Base-by-base conservation (phyloP, 78 protist genomes). In the Protostelium mycophagum region DNA sequence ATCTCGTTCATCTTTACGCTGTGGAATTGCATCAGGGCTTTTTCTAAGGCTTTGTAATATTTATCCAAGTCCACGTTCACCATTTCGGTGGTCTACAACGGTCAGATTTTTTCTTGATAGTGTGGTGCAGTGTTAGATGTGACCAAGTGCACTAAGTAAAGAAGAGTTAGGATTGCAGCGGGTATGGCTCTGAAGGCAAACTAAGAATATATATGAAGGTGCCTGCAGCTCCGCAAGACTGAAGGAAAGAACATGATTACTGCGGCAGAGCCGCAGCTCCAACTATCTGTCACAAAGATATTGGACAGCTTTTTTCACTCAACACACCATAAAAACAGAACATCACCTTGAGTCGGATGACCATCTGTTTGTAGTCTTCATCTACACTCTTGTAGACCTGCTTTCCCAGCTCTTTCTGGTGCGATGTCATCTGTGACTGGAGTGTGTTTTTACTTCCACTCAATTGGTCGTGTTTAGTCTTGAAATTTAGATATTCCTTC, bases 1-100 rank as follows among this genome's bases (percentile, higher is more conserved):
- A 99, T 96, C 90, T 98, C 99, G 31, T 84, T 92, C 99, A 99
- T 98, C 28, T 83, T 88, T 36, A 91, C 34, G 1, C 28, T 88
- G 29, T 94, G 94, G 38, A 86, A 90, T 36, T 88, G 87, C 92
- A 91, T 87, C 87, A 90, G 39, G 0, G 92, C 83, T 85, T 86
- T 89, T 38, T 90, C 95, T 1, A 88, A 51, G 28, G 95, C 93
- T 34, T 90, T 92, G 83, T 84, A 92, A 1, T 90, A 92, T 85
- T 85, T 88, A 63, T 95, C 94, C 16, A 95, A 73, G 85, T 95
- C 97, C 28, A 34, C 51, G 28, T 38, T 36, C 39, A 85, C 73
- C 84, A 90, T 35, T 34, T 95, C 93, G 38, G 91, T 39, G 5
- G 91, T 83, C 73, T 91, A 28, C 35, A 86, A 25, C 37, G 88